Evolutionary conservation across 2,329 filamentous ascomycete species (phyloP), one percentile per base, ranked within the genome.

Genomic region (Zymoseptoria pseudotritici): DNA sequence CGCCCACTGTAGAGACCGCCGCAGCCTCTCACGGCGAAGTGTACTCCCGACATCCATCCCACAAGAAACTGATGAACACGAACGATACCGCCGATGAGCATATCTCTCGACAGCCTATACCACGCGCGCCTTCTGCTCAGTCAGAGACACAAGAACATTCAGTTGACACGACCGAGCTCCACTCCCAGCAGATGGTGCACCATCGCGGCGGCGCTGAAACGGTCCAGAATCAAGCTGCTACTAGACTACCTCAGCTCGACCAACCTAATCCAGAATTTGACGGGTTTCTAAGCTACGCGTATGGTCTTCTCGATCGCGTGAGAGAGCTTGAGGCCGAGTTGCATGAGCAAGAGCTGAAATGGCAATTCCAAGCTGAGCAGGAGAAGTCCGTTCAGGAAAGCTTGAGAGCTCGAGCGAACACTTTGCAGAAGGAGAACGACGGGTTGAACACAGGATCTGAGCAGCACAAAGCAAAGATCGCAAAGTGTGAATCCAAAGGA

Each of bases 381-480:
- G 36, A 17, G 36, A 46, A 46, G 36, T 46, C 36, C 17, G 36
- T 46, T 17, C 36, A 46, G 13, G 36, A 17, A 46, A 46, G 36
- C 13, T 46, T 46, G 11, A 17, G 36, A 46, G 36, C 36, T 46
- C 36, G n/a, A 46, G 36, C n/a, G 13, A n/a, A n/a, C 36, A 46
- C 36, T n/a, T 19, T 63, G 2, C 57, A 63, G 29, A 56, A 60
- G 17, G 59, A 68, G 59, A 65, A 61, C 2, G 26, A 55, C 3
- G 46, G 22, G 8, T 53, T 68, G 6, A 21, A 20, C 17, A 51
- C 42, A 9, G 26, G 36, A 13, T 19, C 65, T 7, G 59, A 58
- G 20, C 56, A 66, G 56, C 59, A 65, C 22, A 61, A 57, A 17
- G 53, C 54, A 10, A 62, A 65, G 51, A 7, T 66, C 20, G 26